Evolutionary conservation across 257 asterid species (phyloP).

Genomic region (Jacaranda copaia): DNA sequence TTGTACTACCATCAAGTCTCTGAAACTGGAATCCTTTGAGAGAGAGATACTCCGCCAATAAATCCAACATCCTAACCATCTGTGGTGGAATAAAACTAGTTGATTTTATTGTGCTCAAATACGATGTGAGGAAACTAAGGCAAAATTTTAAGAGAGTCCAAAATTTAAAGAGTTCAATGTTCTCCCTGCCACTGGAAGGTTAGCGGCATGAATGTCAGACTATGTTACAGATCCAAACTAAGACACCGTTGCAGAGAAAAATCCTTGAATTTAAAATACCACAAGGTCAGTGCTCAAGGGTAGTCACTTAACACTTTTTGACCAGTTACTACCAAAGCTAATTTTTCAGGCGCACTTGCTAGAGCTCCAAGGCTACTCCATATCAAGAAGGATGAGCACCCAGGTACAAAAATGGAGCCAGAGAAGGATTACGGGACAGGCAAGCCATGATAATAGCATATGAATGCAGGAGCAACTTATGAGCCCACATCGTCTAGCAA

Average conservation of each 20-base stretch:
- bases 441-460: neutral
- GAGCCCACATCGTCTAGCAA: neutral
- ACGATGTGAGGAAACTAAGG: constrained; percentile 12
- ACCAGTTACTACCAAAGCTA: neutral
- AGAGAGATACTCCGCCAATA: constrained; percentile 91
- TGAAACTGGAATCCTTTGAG: constrained; percentile 94
- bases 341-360: neutral
- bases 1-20: constrained; percentile 99
- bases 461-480: neutral
- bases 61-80: constrained; percentile 99
- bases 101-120: constrained; percentile 22
- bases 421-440: neutral
- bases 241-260: constrained; percentile 19
- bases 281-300: constrained; percentile 18
- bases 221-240: constrained; percentile 6
- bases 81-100: constrained; percentile 47
- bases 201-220: constrained; percentile 8
- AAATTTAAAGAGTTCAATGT: neutral
- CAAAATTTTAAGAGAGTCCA: constrained; percentile 6
- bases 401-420: constrained; percentile 9
- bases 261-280: constrained; percentile 5
- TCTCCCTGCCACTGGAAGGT: constrained; percentile 21
- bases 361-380: constrained; percentile 19
- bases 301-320: constrained; percentile 4
- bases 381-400: neutral